Conservation (phyloP, 1,284 basidiomycete species). For the Ceratobasidium sp. region DNA sequence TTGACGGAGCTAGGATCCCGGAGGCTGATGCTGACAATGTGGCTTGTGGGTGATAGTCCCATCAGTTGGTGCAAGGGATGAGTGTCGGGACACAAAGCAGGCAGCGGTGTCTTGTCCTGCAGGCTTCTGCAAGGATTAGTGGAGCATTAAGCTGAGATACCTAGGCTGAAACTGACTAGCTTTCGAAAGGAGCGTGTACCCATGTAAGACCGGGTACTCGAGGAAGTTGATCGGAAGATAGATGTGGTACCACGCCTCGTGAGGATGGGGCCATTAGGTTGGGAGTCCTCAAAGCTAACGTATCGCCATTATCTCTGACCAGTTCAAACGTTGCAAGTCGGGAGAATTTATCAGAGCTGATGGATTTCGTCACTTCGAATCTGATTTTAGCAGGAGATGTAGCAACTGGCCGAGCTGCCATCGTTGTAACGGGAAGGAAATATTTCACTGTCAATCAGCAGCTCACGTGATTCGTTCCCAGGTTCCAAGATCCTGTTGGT, state of each 20-base stretch:
- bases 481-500: too few species aligned
- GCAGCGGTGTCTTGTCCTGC: slow-evolving; percentile 66
- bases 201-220: slow-evolving; percentile 61
- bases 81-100: slow-evolving; percentile 59
- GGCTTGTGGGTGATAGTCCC: slow-evolving; percentile 59
- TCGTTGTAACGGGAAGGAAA: background rate
- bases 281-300: slow-evolving; percentile 58
- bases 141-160: background rate
- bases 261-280: slow-evolving; percentile 67
- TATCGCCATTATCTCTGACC: background rate
- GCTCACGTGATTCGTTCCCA: background rate
- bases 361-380: background rate
- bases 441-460: background rate
- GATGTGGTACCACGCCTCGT: slow-evolving; percentile 74
- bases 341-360: background rate
- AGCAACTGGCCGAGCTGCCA: slow-evolving; percentile 1
- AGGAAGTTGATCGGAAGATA: slow-evolving; percentile 69
- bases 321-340: slow-evolving; percentile 6
- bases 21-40: slow-evolving; percentile 65
- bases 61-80: slow-evolving; percentile 66
- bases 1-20: slow-evolving; percentile 69
- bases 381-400: background rate
- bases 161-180: slow-evolving; percentile 66
- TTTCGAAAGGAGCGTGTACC: slow-evolving; percentile 76
- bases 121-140: slow-evolving; percentile 54